phyloP scores from a whole-genome alignment of 495 filamentous ascomycete genomes.

The Oleoguttula mirabilis region DNA sequence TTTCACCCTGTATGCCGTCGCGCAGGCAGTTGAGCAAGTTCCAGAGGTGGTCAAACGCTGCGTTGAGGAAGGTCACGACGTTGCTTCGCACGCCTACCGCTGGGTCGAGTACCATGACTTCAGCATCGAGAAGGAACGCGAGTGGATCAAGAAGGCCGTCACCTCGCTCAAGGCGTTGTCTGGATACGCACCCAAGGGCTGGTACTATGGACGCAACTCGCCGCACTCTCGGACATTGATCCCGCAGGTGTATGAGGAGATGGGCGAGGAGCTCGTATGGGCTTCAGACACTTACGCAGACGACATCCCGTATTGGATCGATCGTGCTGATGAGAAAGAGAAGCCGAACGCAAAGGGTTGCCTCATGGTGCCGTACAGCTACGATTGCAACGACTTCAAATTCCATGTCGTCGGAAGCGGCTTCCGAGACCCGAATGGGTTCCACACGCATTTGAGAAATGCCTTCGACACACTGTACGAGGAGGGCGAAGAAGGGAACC shows the following conservation, averaged over 20 bases:
- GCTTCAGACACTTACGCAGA: constrained; percentile 32
- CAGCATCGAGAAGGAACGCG: constrained; percentile 30
- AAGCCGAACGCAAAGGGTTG: constrained; percentile 24
- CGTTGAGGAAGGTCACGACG: constrained; percentile 31
- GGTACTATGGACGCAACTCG: constrained; percentile 31
- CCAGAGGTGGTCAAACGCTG: constrained; percentile 26
- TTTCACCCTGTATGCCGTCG: constrained; percentile 32
- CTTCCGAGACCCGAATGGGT: constrained; percentile 26
- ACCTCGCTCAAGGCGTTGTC: constrained; percentile 25
- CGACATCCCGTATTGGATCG: constrained; percentile 35
- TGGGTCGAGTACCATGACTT: constrained; percentile 35
- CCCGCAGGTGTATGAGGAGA: constrained; percentile 30
- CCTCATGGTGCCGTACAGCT: constrained; percentile 33
- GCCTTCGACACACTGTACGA: constrained; percentile 35
- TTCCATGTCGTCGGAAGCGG: constrained; percentile 28
- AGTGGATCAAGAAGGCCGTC: constrained; percentile 30
- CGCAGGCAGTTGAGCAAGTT: constrained; percentile 27
- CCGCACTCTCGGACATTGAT: constrained; percentile 26
- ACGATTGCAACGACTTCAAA: constrained; percentile 34
- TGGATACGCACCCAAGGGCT: constrained; percentile 29
- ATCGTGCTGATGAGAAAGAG: constrained; percentile 29
- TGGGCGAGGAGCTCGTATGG: constrained; percentile 29
- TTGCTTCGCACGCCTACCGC: constrained; percentile 30
- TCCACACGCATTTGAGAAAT: constrained; percentile 28
- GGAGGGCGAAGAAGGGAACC: constrained; percentile 28